Evolutionary conservation across 371 early-diverging fungal species (phyloP).

Genomic region (Parasitella parasitica): DNA sequence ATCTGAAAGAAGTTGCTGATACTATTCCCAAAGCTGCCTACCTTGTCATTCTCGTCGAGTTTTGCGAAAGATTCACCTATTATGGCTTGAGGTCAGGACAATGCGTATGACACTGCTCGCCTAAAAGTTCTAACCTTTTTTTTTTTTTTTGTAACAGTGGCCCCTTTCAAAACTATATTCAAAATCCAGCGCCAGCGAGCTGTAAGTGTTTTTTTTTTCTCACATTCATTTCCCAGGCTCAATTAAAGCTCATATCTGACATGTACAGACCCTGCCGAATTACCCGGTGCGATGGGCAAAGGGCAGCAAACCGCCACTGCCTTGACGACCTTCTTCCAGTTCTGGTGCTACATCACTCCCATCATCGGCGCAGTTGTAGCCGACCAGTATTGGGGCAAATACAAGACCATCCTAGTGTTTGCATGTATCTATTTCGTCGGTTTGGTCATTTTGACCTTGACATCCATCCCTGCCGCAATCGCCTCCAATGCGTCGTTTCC

Average conservation of each 20-base stretch:
- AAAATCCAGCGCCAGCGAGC: slow-evolving; percentile 36
- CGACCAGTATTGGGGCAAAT: slow-evolving; percentile 84
- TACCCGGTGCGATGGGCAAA: slow-evolving; percentile 48
- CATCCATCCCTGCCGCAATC: slow-evolving; percentile 60
- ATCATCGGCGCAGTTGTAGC: slow-evolving; percentile 80
- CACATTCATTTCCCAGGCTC: neutral
- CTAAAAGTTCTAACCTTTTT: too few species aligned
- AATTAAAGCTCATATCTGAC: neutral
- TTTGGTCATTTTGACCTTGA: slow-evolving; percentile 59
- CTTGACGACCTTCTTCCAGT: slow-evolving; percentile 74
- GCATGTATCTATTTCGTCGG: slow-evolving; percentile 70
- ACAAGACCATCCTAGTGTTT: slow-evolving; percentile 75
- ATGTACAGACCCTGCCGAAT: slow-evolving; percentile 37
- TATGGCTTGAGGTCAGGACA: slow-evolving; percentile 67
- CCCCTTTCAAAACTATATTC: slow-evolving; percentile 69
- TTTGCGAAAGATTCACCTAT: slow-evolving; percentile 78
- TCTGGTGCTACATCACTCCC: slow-evolving; percentile 79
- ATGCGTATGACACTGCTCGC: too few species aligned
- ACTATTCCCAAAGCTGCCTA: slow-evolving; percentile 53
- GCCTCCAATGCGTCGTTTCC: slow-evolving; percentile 57
- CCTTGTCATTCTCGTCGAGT: slow-evolving; percentile 69
- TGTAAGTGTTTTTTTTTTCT: slow-evolving; percentile 24
- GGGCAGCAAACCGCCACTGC: slow-evolving; percentile 62
- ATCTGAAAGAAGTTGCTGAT: slow-evolving; percentile 53
- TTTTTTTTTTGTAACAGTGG: slow-evolving; percentile 40